These are phyloP conservation scores for Pilaira anomala DNA, from an alignment of 192 early-diverging fungal genomes.

Conservation along the genomic window DNA sequence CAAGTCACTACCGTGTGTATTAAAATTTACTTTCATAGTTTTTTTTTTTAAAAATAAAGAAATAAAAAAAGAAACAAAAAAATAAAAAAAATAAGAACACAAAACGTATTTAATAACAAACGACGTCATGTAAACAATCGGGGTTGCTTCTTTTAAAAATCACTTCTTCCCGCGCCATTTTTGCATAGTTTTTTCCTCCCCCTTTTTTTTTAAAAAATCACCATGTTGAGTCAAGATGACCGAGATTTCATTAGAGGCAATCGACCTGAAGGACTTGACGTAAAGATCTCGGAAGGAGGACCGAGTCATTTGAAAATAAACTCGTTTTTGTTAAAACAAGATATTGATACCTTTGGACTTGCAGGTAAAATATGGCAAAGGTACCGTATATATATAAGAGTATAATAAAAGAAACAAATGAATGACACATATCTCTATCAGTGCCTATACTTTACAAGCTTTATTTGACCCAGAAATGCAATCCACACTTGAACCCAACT, in stretches of 20 bases:
- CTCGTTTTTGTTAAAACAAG: slow-evolving; percentile 28
- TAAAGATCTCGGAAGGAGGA: slow-evolving; percentile 19
- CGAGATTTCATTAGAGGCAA: slow-evolving; percentile 30
- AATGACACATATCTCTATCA: slow-evolving; percentile 10
- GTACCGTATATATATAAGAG: slow-evolving; percentile 12
- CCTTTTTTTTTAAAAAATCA: neutral
- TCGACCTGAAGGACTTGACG: slow-evolving; percentile 26
- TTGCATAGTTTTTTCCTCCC: neutral
- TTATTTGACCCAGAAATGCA: slow-evolving; percentile 36
- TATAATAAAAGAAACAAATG: neutral
- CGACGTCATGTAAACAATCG: no score
- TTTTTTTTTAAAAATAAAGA: no score
- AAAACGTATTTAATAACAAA: no score
- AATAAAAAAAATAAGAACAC: no score
- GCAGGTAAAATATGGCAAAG: slow-evolving; percentile 56
- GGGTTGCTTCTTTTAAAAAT: no score
- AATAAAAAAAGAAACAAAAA: no score
- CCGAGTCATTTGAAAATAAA: slow-evolving; percentile 10
- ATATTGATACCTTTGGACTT: slow-evolving; percentile 45
- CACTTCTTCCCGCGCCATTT: no score
- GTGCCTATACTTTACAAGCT: slow-evolving; percentile 45
- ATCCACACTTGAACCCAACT: slow-evolving; percentile 24
- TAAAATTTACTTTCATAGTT: slow-evolving; percentile 64
- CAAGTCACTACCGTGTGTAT: slow-evolving; percentile 61
- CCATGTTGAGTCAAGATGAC: slow-evolving; percentile 7